These are phyloP conservation scores for Xylaria sp. DNA, from an alignment of 2,329 filamentous ascomycete genomes.

Conservation along the genomic window DNA sequence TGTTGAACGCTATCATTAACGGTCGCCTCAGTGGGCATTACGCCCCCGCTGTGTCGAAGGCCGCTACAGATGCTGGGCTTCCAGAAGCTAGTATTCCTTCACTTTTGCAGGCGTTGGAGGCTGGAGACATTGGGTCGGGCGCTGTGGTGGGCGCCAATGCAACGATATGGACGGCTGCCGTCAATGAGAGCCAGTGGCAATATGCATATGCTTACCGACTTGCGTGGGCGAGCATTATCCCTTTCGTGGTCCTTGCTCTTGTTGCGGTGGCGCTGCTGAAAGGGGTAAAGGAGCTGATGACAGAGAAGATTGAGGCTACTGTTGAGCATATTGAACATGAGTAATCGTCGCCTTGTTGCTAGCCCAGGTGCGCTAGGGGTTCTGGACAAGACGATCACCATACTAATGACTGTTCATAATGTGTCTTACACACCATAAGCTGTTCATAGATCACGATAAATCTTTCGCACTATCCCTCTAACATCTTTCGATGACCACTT, in stretches of 20 bases:
- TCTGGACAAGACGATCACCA: neutral
- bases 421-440: neutral
- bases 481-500: neutral
- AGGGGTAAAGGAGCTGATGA: slow-evolving; percentile 63
- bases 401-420: neutral
- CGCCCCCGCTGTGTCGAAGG: slow-evolving; percentile 52
- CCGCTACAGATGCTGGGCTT: slow-evolving; percentile 57
- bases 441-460: neutral
- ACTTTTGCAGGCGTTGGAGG: slow-evolving; percentile 53
- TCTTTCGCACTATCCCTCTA: neutral
- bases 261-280: slow-evolving; percentile 56
- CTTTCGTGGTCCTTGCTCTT: slow-evolving; percentile 61
- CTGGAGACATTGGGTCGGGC: slow-evolving; percentile 47
- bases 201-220: slow-evolving; percentile 61
- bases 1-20: slow-evolving; percentile 63
- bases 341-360: neutral
- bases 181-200: slow-evolving; percentile 54
- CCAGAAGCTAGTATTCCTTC: slow-evolving; percentile 51
- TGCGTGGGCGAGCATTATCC: slow-evolving; percentile 62
- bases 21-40: slow-evolving; percentile 56
- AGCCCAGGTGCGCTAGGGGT: neutral
- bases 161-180: slow-evolving; percentile 52
- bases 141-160: slow-evolving; percentile 50
- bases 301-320: slow-evolving; percentile 63
- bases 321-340: slow-evolving; percentile 53